Percentiles rank a stretch among this genome's conserved stretches.
Conservation (phyloP, 2,329 filamentous ascomycete genomes). For the Curvularia verruculosa region DNA sequence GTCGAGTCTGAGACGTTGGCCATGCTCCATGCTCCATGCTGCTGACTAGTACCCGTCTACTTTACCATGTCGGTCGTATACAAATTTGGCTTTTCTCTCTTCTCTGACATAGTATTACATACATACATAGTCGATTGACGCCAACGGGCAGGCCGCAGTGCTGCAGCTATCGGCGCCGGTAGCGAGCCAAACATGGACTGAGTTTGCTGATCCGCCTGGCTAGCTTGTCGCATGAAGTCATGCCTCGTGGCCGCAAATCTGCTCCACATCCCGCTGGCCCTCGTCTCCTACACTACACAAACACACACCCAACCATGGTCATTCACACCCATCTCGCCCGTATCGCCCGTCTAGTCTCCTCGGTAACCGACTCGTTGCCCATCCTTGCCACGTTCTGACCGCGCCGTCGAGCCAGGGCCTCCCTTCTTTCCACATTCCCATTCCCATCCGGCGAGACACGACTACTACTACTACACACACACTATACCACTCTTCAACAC, state of each 20-base stretch:
- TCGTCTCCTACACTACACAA: conserved; percentile 14
- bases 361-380: background rate
- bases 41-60: too few relatives aligned
- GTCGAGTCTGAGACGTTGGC: conserved; percentile 10
- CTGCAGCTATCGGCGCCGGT: conserved; percentile 31
- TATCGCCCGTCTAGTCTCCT: background rate
- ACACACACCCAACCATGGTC: background rate
- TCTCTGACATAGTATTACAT: background rate
- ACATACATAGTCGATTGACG: too few relatives aligned
- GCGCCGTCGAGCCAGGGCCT: conserved; percentile 19
- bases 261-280: conserved; percentile 11
- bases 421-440: too few relatives aligned
- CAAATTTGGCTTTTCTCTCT: too few relatives aligned
- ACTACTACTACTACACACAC: too few relatives aligned
- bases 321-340: too few relatives aligned
- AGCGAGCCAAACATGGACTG: conserved; percentile 34
- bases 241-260: conserved; percentile 23
- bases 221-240: conserved; percentile 29
- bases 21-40: too few relatives aligned
- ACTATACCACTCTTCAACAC: too few relatives aligned
- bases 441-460: conserved; percentile 27
- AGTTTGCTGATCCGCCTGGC: conserved; percentile 33
- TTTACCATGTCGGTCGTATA: too few relatives aligned
- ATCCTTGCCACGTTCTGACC: conserved; percentile 17
- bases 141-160: conserved; percentile 13